phyloP scores from a whole-genome alignment of 1,284 basidiomycete genomes.

The Moniliophthora roreri region DNA sequence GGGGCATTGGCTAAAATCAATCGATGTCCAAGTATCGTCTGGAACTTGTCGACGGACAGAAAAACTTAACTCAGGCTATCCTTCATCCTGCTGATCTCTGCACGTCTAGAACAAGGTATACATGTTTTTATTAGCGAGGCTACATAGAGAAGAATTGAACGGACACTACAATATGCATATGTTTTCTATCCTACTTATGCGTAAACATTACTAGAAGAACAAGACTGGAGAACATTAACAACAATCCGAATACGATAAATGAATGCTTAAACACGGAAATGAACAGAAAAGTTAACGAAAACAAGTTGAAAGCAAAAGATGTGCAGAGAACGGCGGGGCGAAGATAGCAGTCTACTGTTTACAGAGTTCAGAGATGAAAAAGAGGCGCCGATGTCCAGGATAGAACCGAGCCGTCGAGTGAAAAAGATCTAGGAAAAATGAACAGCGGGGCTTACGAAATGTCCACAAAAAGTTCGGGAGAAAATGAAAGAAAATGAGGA shows the following conservation, averaged over 20 bases:
- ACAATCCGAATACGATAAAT: not conserved
- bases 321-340: not conserved
- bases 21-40: conserved; percentile 22
- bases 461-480: not conserved
- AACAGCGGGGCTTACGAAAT: too few species aligned
- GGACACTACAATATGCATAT: too few species aligned
- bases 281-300: conserved; percentile 10
- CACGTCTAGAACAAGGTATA: too few species aligned
- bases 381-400: not conserved
- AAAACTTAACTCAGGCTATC: not conserved
- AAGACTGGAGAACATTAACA: not conserved
- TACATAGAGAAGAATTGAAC: too few species aligned
- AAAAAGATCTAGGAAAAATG: not conserved
- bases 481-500: conserved; percentile 11
- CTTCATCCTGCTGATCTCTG: too few species aligned
- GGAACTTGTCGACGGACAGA: not conserved
- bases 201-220: not conserved
- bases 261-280: not conserved
- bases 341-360: not conserved
- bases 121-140: too few species aligned
- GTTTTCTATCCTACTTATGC: too few species aligned
- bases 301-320: conserved; percentile 8
- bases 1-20: conserved; percentile 34
- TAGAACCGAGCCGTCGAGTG: not conserved
- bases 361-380: conserved; percentile 4